These are phyloP conservation scores for Raffaelea ambrosiae DNA, from an alignment of 2,329 filamentous ascomycete genomes.

Conservation along the genomic window DNA sequence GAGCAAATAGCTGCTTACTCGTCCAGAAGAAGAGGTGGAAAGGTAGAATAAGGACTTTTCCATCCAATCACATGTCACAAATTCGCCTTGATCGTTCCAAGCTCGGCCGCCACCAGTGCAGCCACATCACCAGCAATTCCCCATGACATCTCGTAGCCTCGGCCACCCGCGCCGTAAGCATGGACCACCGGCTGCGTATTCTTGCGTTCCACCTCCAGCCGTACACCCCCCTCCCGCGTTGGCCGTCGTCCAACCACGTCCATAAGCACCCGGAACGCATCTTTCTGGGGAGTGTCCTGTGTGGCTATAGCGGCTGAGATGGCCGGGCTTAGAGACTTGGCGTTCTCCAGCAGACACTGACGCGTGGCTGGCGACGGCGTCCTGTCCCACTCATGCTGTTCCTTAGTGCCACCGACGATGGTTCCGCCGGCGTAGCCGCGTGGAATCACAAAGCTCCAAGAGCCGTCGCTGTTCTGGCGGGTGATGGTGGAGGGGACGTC, in stretches of 20 bases:
- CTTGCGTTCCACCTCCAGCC: constrained; percentile 44
- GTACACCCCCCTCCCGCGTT: constrained; percentile 34
- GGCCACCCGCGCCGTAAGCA: constrained; percentile 2
- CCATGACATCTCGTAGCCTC: constrained; percentile 2
- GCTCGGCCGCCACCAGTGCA: no score
- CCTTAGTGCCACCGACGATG: constrained; percentile 58
- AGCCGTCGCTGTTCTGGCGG: constrained; percentile 50
- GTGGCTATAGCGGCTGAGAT: neutral
- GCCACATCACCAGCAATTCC: neutral
- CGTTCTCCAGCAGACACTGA: constrained; percentile 12
- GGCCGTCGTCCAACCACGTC: constrained; percentile 37
- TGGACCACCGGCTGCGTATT: no score
- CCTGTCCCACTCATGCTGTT: constrained; percentile 44
- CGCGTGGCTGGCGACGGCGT: constrained; percentile 37
- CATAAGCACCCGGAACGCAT: no score
- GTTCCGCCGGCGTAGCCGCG: constrained; percentile 53
- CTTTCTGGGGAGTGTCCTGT: neutral
- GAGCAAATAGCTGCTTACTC: no score
- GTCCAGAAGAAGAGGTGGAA: no score
- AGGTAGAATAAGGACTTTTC: no score
- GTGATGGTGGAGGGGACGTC: constrained; percentile 34
- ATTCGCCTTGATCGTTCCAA: no score
- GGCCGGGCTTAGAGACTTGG: neutral
- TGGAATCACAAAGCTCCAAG: constrained; percentile 53
- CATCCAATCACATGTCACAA: no score